Percentiles rank a stretch among this genome's conserved stretches.
Conservation (phyloP, 2,329 filamentous ascomycete species). For the Epichloe amarillans region DNA sequence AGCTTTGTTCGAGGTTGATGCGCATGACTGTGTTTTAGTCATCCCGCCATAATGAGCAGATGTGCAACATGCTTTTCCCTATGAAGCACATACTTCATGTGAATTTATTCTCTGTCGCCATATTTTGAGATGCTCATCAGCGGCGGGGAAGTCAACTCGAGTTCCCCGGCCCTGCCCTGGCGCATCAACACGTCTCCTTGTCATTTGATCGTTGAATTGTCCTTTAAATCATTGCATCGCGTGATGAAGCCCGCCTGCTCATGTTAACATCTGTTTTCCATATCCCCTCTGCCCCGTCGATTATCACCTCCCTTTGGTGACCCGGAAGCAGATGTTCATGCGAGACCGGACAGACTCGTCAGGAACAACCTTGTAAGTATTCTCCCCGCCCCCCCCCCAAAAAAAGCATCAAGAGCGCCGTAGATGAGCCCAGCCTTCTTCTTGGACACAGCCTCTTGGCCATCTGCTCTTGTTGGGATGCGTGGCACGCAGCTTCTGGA, state of each 20-base stretch:
- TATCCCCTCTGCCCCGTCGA: constrained; percentile 33
- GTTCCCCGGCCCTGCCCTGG: too few relatives aligned
- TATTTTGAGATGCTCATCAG: background rate
- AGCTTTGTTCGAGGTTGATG: background rate
- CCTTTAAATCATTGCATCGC: too few relatives aligned
- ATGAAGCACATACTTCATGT: too few relatives aligned
- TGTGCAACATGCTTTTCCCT: background rate
- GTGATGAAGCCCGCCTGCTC: too few relatives aligned
- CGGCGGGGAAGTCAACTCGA: background rate
- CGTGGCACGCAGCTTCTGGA: background rate
- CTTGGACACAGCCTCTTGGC: background rate
- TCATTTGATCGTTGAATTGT: too few relatives aligned
- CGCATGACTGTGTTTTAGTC: background rate
- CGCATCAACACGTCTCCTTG: too few relatives aligned
- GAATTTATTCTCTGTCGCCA: too few relatives aligned
- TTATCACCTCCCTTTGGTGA: constrained; percentile 46
- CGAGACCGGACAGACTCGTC: constrained; percentile 62
- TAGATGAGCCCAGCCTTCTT: background rate
- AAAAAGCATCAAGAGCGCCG: background rate
- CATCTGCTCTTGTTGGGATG: background rate
- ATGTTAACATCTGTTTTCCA: too few relatives aligned
- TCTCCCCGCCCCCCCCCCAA: fast-evolving
- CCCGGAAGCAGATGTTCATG: constrained; percentile 95
- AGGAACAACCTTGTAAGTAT: constrained; percentile 57
- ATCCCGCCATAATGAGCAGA: background rate